Evolutionary conservation across 2,329 filamentous ascomycete genomes (phyloP).

Genomic region (Trichoderma gracile): DNA sequence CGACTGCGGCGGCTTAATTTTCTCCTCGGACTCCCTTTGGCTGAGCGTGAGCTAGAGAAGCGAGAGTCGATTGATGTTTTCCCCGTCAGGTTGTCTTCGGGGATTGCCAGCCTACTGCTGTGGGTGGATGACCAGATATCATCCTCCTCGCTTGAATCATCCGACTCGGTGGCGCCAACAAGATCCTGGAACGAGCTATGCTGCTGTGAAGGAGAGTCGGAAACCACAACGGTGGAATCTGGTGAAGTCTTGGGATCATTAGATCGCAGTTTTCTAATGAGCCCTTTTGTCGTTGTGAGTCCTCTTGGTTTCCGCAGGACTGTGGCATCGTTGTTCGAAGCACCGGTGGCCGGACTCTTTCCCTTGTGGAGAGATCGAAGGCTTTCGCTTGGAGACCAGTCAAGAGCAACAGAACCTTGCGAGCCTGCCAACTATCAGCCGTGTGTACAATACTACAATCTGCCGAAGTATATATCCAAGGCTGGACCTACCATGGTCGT

Average conservation of each 20-base stretch:
- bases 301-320: conserved; percentile 28
- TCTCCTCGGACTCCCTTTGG: conserved; percentile 32
- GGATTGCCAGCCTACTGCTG: conserved; percentile 33
- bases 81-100: conserved; percentile 34
- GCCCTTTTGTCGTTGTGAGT: conserved; percentile 30
- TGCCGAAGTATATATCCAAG: not conserved
- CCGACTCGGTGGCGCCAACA: conserved; percentile 26
- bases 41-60: conserved; percentile 29
- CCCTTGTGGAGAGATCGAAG: conserved; percentile 20
- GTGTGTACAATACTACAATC: no score
- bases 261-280: conserved; percentile 34
- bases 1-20: conserved; percentile 37
- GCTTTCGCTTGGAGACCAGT: conserved; percentile 23
- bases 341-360: conserved; percentile 18
- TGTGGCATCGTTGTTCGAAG: not conserved
- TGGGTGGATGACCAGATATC: conserved; percentile 35
- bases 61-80: conserved; percentile 41
- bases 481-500: conserved; percentile 31
- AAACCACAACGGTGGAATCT: conserved; percentile 36
- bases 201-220: conserved; percentile 28
- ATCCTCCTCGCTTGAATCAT: conserved; percentile 30
- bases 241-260: conserved; percentile 33
- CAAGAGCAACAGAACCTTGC: conserved; percentile 29
- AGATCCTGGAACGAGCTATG: conserved; percentile 35
- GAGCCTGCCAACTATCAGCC: conserved; percentile 29